Percentiles rank a stretch among this genome's conserved stretches.
phyloP scores from a whole-genome alignment of 2,329 filamentous ascomycete species.

The Neofusicoccum laricinum region DNA sequence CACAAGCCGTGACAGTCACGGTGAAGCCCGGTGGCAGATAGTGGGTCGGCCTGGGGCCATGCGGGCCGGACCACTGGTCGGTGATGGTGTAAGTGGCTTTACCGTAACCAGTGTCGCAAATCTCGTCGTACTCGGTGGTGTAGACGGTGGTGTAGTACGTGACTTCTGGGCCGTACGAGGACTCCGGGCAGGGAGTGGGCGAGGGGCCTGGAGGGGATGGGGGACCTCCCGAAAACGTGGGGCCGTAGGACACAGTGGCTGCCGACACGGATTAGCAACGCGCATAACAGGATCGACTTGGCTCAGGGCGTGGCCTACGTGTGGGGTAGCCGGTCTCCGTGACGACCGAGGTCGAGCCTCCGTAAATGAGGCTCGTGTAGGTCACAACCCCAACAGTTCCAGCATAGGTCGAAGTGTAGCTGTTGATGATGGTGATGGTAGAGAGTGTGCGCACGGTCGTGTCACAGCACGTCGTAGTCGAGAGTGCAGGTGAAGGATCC shows the following conservation, averaged over 20 bases:
- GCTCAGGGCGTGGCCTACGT: background rate
- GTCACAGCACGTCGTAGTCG: background rate
- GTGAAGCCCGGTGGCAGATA: background rate
- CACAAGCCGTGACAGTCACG: background rate
- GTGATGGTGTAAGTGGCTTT: background rate
- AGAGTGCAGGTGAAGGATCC: background rate
- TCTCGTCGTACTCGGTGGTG: background rate
- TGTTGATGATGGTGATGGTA: background rate
- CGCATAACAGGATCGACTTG: background rate
- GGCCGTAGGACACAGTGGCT: background rate
- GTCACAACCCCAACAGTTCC: background rate
- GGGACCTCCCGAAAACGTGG: background rate
- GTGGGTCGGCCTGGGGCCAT: background rate
- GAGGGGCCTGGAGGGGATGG: too few relatives aligned
- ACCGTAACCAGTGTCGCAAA: background rate
- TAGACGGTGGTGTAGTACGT: background rate
- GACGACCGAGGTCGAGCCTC: background rate
- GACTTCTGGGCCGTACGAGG: background rate
- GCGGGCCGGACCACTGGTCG: background rate
- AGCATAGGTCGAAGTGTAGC: background rate
- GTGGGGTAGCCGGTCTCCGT: background rate
- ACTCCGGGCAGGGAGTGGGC: background rate
- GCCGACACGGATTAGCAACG: background rate
- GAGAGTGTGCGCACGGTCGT: background rate
- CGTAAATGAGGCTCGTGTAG: background rate